These are phyloP conservation scores for Malassezia nana DNA, from an alignment of 1,284 basidiomycete species.

Conservation along the genomic window DNA sequence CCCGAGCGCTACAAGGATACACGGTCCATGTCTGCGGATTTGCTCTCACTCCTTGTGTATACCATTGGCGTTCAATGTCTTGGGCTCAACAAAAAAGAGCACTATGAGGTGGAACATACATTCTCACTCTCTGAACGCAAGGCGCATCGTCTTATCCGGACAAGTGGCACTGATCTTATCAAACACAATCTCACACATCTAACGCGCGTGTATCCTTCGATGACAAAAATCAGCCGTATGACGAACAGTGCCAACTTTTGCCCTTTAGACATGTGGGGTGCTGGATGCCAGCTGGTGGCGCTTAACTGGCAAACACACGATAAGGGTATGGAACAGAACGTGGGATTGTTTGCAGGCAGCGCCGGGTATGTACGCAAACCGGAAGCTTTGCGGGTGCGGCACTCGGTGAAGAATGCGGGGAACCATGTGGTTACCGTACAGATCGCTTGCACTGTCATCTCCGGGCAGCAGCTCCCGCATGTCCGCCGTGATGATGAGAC, in stretches of 20 bases:
- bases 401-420: constrained; percentile 24
- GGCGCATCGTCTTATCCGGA: constrained; percentile 33
- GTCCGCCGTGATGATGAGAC: constrained; percentile 17
- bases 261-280: constrained; percentile 79
- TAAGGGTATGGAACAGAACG: constrained; percentile 66
- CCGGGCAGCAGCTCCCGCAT: constrained; percentile 77
- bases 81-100: constrained; percentile 79
- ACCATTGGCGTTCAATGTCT: constrained; percentile 90
- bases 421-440: constrained; percentile 17
- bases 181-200: constrained; percentile 80
- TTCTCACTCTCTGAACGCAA: constrained; percentile 78
- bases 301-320: constrained; percentile 87
- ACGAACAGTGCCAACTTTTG: constrained; percentile 62
- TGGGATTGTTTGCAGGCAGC: constrained; percentile 85
- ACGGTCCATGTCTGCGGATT: constrained; percentile 58
- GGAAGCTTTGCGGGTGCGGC: constrained; percentile 59
- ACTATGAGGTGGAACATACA: constrained; percentile 76
- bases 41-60: constrained; percentile 76
- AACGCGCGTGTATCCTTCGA: constrained; percentile 79
- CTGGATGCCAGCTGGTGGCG: constrained; percentile 85
- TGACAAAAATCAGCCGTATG: constrained; percentile 53
- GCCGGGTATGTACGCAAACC: constrained; percentile 89
- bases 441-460: constrained; percentile 57
- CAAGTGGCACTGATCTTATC: constrained; percentile 58
- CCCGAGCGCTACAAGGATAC: neutral